A percentile compares a stretch with the other conserved stretches of the same genome.
phyloP scores from a whole-genome alignment of 192 early-diverging fungal species.

The Chytriomyces sp. region DNA sequence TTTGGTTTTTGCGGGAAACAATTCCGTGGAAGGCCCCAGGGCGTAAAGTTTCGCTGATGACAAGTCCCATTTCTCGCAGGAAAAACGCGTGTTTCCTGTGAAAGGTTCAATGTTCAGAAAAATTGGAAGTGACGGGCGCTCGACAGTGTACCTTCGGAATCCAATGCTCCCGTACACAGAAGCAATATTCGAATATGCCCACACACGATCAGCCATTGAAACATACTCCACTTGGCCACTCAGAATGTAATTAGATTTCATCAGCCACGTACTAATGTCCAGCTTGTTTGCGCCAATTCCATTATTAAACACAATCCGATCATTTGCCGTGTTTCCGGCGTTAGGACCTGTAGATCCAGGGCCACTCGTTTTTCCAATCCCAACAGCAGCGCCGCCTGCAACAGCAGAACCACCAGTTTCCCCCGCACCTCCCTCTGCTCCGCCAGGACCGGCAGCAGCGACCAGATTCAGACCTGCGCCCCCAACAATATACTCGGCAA shows the following conservation, averaged over 20 bases:
- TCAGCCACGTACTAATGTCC: constrained; percentile 71
- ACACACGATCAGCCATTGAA: constrained; percentile 63
- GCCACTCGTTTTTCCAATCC: constrained; percentile 33
- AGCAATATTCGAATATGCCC: constrained; percentile 57
- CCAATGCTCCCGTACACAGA: constrained; percentile 65
- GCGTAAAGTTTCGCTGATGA: constrained; percentile 36
- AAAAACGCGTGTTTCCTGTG: constrained; percentile 74
- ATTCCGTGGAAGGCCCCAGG: constrained; percentile 1
- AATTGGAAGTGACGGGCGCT: background rate
- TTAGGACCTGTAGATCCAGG: background rate
- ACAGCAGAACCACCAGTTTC: background rate
- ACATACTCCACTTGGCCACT: constrained; percentile 58
- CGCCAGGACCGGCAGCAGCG: constrained; percentile 40
- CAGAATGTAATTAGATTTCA: constrained; percentile 54
- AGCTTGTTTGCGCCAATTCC: constrained; percentile 50
- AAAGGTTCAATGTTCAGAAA: background rate
- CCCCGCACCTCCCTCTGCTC: background rate
- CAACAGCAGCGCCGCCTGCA: constrained; percentile 6
- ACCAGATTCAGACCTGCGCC: constrained; percentile 49
- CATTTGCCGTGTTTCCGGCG: background rate
- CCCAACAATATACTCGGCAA: constrained; percentile 44
- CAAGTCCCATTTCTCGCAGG: constrained; percentile 63
- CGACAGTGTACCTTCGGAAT: constrained; percentile 30
- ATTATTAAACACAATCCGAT: constrained; percentile 46
- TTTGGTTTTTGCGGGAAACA: background rate